These are phyloP conservation scores for Begonia peltatifolia DNA, from an alignment of 306 rosid genomes.

Conservation along the genomic window DNA sequence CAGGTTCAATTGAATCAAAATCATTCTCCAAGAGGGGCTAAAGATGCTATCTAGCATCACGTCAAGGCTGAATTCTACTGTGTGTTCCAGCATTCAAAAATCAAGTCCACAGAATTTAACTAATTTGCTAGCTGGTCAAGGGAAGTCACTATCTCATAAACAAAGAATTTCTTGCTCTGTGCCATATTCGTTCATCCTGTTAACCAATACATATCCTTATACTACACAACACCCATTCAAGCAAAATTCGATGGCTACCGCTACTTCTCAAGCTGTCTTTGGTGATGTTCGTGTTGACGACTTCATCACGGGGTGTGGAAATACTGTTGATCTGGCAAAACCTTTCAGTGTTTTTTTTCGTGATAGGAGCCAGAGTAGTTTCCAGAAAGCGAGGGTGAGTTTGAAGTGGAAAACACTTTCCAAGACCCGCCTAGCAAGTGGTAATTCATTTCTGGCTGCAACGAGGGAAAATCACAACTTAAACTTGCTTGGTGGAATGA, in stretches of 20 bases:
- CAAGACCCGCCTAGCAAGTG: conserved; percentile 18
- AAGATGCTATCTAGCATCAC: conserved; percentile 48
- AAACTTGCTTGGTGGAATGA: conserved; percentile 20
- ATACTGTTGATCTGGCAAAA: conserved; percentile 30
- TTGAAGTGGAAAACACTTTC: conserved; percentile 31
- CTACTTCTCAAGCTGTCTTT: conserved; percentile 45
- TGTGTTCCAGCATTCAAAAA: conserved; percentile 24
- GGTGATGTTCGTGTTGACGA: conserved; percentile 57
- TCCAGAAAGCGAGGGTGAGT: conserved; percentile 30
- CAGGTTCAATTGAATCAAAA: conserved; percentile 14
- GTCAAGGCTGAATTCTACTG: conserved; percentile 37
- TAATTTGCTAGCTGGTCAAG: conserved; percentile 14
- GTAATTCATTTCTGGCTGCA: conserved; percentile 13
- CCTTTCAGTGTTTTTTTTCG: conserved; percentile 36
- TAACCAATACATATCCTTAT: conserved; percentile 6
- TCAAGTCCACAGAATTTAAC: conserved; percentile 15
- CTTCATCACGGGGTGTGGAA: conserved; percentile 24
- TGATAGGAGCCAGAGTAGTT: conserved; percentile 22
- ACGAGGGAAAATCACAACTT: conserved; percentile 20
- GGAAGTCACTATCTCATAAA: conserved; percentile 20
- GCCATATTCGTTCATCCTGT: conserved; percentile 19
- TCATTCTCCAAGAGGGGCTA: conserved; percentile 22
- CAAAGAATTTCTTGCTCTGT: conserved; percentile 21
- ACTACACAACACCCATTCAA: conserved; percentile 7
- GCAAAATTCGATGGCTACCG: conserved; percentile 47